Conservation (phyloP, 2,329 filamentous ascomycete species). For the Botrytis byssoidea region DNA sequence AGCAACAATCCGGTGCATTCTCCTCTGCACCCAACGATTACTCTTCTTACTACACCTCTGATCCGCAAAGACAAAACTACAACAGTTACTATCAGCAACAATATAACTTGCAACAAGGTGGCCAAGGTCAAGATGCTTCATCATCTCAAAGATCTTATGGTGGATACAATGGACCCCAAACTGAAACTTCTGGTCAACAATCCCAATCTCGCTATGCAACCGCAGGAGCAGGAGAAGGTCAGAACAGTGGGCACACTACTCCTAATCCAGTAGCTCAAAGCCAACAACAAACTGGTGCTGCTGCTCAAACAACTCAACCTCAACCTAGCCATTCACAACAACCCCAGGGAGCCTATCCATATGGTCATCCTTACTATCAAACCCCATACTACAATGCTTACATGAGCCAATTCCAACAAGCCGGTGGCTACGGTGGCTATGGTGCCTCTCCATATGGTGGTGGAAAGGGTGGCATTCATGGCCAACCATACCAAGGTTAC, state of each 20-base stretch:
- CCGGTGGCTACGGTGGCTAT: constrained; percentile 40
- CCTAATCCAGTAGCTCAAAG: constrained; percentile 71
- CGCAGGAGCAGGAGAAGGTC: constrained; percentile 65
- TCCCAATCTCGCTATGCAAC: constrained; percentile 60
- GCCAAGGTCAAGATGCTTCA: constrained; percentile 68
- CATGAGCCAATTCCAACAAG: constrained; percentile 51
- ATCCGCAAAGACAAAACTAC: constrained; percentile 70
- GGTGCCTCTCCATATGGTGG: constrained; percentile 39
- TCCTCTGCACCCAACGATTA: constrained; percentile 77
- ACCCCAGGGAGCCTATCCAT: constrained; percentile 50
- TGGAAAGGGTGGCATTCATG: constrained; percentile 39
- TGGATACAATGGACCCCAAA: constrained; percentile 68
- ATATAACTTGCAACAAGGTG: constrained; percentile 49
- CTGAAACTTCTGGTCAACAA: constrained; percentile 63
- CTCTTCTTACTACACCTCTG: constrained; percentile 80
- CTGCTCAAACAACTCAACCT: constrained; percentile 45
- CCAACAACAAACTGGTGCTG: constrained; percentile 45
- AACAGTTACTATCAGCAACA: constrained; percentile 68
- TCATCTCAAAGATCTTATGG: constrained; percentile 72
- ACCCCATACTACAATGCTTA: constrained; percentile 64
- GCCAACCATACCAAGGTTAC: constrained; percentile 39
- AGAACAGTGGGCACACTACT: constrained; percentile 86
- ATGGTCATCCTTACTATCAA: constrained; percentile 58
- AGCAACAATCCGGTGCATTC: constrained; percentile 62
- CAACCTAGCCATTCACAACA: constrained; percentile 51